Base-by-base conservation (phyloP, 78 protist genomes). In the Dictyostelium citrinum region DNA sequence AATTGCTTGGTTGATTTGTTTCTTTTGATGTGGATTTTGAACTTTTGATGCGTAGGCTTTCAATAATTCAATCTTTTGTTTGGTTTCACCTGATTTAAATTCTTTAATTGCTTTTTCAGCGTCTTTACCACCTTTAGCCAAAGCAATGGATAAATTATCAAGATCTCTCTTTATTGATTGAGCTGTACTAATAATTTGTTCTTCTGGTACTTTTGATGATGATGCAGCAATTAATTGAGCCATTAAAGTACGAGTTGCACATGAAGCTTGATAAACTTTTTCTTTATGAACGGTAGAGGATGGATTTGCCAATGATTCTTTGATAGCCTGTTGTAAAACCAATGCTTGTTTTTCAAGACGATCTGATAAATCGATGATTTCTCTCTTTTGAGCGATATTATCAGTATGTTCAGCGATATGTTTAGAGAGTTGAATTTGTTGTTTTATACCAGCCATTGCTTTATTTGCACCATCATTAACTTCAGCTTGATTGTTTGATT, bases 221-320 rank as follows among this genome's bases (percentile, higher is more conserved):
- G 93, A 88, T 2, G 93, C 93, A 17, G 93, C 93, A 88, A 88
- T 88, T 8, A 88, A n/a, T 68, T 88, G 84, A 29, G 93, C 93
- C 93, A 88, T 88, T 17, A 88, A 33, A 11, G 71, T 77, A 24
- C 93, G 31, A 14, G 93, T 78, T 7, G 33, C 81, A 33, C 46
- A 35, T 1, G 93, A 14, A 6, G 85, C 84, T 60, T 88, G 81
- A 55, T 6, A 2, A 14, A 88, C 79, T 72, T 88, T 88, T 29
- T 76, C 93, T 39, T 78, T 76, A 33, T 83, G 84, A 22, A 70
- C 6, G 4, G 70, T 81, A 61, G 55, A 67, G 1, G 51, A 67
- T 41, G 93, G 85, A 68, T 88, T 88, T 37, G 93, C 93, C 9
- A 88, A 9, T 10, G 93, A 88, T 51, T 88, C 93, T 46, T 88